phyloP scores from a whole-genome alignment of 257 asterid genomes.

The Petunia secreta region DNA sequence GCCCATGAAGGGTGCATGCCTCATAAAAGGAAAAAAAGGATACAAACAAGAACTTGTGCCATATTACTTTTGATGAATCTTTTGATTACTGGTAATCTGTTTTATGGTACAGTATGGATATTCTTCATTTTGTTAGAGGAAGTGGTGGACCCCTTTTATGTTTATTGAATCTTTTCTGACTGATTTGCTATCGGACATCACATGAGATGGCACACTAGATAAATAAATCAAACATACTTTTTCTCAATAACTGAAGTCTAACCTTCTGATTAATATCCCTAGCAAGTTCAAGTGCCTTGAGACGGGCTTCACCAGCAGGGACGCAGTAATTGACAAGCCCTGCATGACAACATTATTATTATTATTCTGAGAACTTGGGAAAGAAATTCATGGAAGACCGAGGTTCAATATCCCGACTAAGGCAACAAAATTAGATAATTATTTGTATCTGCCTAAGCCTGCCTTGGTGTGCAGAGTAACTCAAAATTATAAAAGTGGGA shows the following conservation, averaged over 20 bases:
- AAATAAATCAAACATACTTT: background rate
- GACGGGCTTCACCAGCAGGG: constrained; percentile 73
- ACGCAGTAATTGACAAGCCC: constrained; percentile 93
- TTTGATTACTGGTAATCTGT: background rate
- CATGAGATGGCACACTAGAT: background rate
- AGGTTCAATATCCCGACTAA: background rate
- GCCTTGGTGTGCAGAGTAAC: background rate
- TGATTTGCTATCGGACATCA: background rate
- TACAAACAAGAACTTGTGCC: background rate
- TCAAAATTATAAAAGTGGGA: background rate
- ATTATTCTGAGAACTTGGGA: background rate
- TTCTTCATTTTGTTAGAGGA: background rate
- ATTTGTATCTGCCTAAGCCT: constrained; percentile 10
- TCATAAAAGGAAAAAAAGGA: constrained; percentile 23
- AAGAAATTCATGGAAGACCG: constrained; percentile 18
- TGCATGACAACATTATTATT: constrained; percentile 37
- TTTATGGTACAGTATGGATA: background rate
- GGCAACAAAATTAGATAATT: background rate
- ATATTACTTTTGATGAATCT: background rate
- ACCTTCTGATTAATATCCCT: constrained; percentile 81
- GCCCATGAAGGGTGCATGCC: background rate
- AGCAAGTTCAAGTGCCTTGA: constrained; percentile 86
- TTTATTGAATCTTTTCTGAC: background rate
- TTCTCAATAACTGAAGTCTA: constrained; percentile 11
- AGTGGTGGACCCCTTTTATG: background rate